A percentile compares a stretch with the other conserved stretches of the same genome.
Conservation (phyloP, 2,329 filamentous ascomycete genomes). For the Epichloe glyceriae region DNA sequence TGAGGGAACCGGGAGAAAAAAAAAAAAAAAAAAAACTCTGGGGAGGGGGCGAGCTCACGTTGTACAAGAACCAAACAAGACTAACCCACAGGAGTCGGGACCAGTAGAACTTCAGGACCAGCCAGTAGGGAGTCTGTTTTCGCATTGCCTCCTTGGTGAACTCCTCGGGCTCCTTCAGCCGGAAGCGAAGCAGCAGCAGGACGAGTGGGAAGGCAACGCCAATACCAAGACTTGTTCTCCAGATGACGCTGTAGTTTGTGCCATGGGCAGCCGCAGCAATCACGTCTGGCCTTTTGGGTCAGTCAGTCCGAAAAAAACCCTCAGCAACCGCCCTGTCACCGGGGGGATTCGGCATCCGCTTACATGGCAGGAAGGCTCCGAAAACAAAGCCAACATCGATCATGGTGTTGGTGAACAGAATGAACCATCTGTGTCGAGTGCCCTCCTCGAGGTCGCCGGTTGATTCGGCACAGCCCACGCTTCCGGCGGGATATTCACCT, state of each 20-base stretch:
- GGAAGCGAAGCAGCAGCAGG: conserved; percentile 57
- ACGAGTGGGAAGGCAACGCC: conserved; percentile 68
- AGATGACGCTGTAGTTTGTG: conserved; percentile 57
- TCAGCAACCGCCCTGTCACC: no score
- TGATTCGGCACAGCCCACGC: conserved; percentile 63
- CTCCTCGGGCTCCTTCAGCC: conserved; percentile 66
- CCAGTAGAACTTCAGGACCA: conserved; percentile 57
- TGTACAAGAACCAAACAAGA: conserved; percentile 46
- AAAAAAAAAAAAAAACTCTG: no score
- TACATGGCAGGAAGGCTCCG: conserved; percentile 59
- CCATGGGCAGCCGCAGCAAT: conserved; percentile 43
- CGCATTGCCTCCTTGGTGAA: conserved; percentile 60
- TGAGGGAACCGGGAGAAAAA: no score
- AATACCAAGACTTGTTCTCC: conserved; percentile 70
- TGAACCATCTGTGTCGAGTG: conserved; percentile 77
- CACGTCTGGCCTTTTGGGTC: conserved; percentile 21
- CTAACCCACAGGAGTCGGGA: conserved; percentile 54
- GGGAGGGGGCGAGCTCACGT: no score
- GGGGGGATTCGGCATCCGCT: conserved; percentile 6
- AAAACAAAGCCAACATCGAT: conserved; percentile 77
- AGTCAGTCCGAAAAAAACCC: not conserved
- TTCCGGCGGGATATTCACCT: conserved; percentile 70
- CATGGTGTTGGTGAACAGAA: conserved; percentile 78
- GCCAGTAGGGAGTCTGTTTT: conserved; percentile 39
- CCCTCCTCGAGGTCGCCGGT: conserved; percentile 71